phyloP scores from a whole-genome alignment of 305 asterid genomes.

The Salvia sclarea region DNA sequence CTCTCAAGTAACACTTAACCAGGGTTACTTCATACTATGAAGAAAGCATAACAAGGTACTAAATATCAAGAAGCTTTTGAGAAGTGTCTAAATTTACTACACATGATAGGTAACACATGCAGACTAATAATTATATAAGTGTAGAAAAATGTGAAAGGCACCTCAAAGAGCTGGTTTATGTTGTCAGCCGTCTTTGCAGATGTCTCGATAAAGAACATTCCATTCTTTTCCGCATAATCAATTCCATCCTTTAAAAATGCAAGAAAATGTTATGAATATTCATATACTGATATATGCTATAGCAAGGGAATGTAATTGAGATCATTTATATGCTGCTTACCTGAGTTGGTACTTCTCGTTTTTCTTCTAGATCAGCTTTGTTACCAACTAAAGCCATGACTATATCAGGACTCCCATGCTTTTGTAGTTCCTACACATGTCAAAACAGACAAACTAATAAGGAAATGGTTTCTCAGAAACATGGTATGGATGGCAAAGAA shows the following conservation, averaged over 20 bases:
- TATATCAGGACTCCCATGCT: constrained; percentile 95
- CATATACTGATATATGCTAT: neutral
- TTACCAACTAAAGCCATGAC: constrained; percentile 98
- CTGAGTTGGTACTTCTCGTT: constrained; percentile 77
- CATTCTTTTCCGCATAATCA: constrained; percentile 88
- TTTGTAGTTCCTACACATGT: constrained; percentile 72
- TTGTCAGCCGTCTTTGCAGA: constrained; percentile 99
- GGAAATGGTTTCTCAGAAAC: neutral
- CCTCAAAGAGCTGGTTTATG: constrained; percentile 99
- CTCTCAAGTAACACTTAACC: neutral
- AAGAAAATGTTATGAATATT: neutral
- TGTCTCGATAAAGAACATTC: constrained; percentile 96
- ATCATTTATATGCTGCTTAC: constrained; percentile 50
- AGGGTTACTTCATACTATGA: neutral
- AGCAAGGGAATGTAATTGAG: constrained; percentile 17
- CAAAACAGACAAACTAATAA: constrained; percentile 25
- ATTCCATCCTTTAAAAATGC: constrained; percentile 65
- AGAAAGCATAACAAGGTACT: neutral
- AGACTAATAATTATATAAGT: neutral
- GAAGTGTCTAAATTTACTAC: neutral
- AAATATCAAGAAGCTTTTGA: neutral
- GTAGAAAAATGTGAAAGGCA: constrained; percentile 27
- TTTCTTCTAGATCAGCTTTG: constrained; percentile 92
- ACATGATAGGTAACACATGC: neutral
- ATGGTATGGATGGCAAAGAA: neutral